phyloP scores from a whole-genome alignment of 352 stramenopile species.

The Phytophthora idaei region DNA sequence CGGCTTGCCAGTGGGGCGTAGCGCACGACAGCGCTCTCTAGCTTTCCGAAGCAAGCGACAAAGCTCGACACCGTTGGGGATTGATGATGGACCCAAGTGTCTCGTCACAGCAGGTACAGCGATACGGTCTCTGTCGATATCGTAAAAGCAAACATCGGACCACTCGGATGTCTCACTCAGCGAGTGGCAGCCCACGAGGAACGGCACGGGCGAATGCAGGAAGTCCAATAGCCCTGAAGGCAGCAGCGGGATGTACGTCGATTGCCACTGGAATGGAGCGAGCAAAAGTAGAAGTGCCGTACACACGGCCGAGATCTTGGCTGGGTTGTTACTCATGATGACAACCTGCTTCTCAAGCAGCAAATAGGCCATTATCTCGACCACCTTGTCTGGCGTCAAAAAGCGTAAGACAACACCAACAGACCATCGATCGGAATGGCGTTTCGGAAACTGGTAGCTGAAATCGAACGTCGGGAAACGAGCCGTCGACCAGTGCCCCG shows the following conservation, averaged over 20 bases:
- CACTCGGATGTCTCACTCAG: conserved; percentile 73
- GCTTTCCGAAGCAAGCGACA: conserved; percentile 62
- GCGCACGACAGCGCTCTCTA: conserved; percentile 47
- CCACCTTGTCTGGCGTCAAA: conserved; percentile 59
- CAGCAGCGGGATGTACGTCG: conserved; percentile 85
- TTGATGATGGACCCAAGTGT: conserved; percentile 51
- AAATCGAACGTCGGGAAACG: conserved; percentile 65
- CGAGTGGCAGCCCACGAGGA: conserved; percentile 72
- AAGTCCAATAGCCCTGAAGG: conserved; percentile 78
- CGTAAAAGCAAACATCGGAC: conserved; percentile 84
- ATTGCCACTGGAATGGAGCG: conserved; percentile 88
- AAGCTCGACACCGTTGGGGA: conserved; percentile 69
- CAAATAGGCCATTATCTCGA: conserved; percentile 71
- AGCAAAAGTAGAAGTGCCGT: conserved; percentile 74
- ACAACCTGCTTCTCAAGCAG: conserved; percentile 85
- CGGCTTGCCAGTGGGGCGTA: conserved; percentile 55
- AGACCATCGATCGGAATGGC: conserved; percentile 73
- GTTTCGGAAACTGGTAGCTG: conserved; percentile 82
- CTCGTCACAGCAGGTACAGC: conserved; percentile 46
- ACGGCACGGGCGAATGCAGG: conserved; percentile 84
- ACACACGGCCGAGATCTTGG: conserved; percentile 72
- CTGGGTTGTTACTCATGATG: conserved; percentile 72
- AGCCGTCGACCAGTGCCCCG: conserved; percentile 64
- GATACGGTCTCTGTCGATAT: conserved; percentile 72
- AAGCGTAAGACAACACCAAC: conserved; percentile 70